Conservation (phyloP, 108 stramenopile species). For the Licmophora abbreviata region DNA sequence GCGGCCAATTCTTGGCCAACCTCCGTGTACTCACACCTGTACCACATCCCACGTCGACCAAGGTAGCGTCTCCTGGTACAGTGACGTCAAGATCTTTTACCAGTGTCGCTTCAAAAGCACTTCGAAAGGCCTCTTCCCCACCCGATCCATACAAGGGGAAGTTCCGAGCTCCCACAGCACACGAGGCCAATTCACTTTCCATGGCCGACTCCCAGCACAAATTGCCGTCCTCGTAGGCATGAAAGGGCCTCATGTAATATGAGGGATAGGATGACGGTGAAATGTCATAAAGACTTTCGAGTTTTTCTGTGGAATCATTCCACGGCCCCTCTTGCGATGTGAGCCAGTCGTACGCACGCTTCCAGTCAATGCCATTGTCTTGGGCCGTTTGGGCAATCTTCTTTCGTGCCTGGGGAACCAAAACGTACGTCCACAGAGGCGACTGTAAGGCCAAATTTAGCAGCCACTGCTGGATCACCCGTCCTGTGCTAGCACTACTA, state of each 20-base stretch:
- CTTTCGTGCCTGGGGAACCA: slow-evolving; percentile 68
- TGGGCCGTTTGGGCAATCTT: slow-evolving; percentile 61
- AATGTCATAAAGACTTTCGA: not conserved
- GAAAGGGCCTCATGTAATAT: slow-evolving; percentile 55
- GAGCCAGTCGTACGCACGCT: slow-evolving; percentile 24
- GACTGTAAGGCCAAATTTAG: slow-evolving; percentile 48
- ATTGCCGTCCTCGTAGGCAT: slow-evolving; percentile 74
- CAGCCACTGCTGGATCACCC: too few species aligned
- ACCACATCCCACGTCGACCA: slow-evolving; percentile 70
- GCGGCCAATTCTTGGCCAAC: slow-evolving; percentile 48
- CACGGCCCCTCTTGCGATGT: slow-evolving; percentile 19
- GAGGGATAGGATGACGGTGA: slow-evolving; percentile 8
- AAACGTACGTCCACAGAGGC: slow-evolving; percentile 61
- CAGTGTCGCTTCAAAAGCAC: slow-evolving; percentile 58
- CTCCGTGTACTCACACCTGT: slow-evolving; percentile 70
- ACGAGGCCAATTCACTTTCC: slow-evolving; percentile 67
- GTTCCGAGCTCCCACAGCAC: slow-evolving; percentile 68
- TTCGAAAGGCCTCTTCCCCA: slow-evolving; percentile 74
- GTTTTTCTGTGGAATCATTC: slow-evolving; percentile 8
- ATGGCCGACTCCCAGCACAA: slow-evolving; percentile 67
- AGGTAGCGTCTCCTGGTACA: slow-evolving; percentile 11
- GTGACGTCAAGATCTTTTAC: not conserved
- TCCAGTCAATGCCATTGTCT: slow-evolving; percentile 45
- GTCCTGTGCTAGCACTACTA: too few species aligned
- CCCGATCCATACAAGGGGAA: slow-evolving; percentile 52